Percentiles rank a stretch among this genome's conserved stretches.
These are phyloP conservation scores for Leucogyrophana mollusca DNA, from an alignment of 768 basidiomycete species.

Conservation along the genomic window DNA sequence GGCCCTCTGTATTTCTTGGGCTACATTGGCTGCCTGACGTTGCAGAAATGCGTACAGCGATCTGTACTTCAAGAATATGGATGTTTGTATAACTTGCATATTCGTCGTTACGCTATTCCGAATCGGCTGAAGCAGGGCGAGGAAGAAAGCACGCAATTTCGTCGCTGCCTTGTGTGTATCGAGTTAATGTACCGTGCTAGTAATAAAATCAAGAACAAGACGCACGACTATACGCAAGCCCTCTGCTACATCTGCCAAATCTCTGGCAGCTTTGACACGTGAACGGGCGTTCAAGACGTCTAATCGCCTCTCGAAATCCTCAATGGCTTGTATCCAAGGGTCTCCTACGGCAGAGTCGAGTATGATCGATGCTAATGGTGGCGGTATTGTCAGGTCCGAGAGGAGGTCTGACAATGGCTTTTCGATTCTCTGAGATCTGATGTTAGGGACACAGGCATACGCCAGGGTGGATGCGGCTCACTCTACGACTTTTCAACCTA, in stretches of 20 bases:
- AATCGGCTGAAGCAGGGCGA: conserved; percentile 80
- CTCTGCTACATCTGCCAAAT: conserved; percentile 80
- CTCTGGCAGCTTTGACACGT: conserved; percentile 84
- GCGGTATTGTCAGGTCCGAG: conserved; percentile 79
- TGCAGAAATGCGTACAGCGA: conserved; percentile 83
- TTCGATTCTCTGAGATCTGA: conserved; percentile 70
- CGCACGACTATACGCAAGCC: conserved; percentile 86
- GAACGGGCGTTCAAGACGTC: conserved; percentile 67
- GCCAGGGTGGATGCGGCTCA: conserved; percentile 35
- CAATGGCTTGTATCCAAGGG: conserved; percentile 80
- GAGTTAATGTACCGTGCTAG: background rate
- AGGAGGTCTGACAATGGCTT: conserved; percentile 81
- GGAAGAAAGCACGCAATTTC: conserved; percentile 85
- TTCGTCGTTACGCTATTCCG: conserved; percentile 84
- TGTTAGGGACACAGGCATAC: conserved; percentile 1
- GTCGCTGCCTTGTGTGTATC: conserved; percentile 68
- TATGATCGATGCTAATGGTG: conserved; percentile 69
- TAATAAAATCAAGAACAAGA: conserved; percentile 7
- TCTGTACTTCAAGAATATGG: conserved; percentile 79
- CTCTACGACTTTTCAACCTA: conserved; percentile 80
- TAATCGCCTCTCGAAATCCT: conserved; percentile 78
- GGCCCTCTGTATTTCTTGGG: conserved; percentile 83
- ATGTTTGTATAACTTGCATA: conserved; percentile 89
- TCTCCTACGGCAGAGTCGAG: conserved; percentile 86
- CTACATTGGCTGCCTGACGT: conserved; percentile 77